Evolutionary conservation across 805 yeast genomes (phyloP).

Genomic region (Wickerhamiella occidentalis): DNA sequence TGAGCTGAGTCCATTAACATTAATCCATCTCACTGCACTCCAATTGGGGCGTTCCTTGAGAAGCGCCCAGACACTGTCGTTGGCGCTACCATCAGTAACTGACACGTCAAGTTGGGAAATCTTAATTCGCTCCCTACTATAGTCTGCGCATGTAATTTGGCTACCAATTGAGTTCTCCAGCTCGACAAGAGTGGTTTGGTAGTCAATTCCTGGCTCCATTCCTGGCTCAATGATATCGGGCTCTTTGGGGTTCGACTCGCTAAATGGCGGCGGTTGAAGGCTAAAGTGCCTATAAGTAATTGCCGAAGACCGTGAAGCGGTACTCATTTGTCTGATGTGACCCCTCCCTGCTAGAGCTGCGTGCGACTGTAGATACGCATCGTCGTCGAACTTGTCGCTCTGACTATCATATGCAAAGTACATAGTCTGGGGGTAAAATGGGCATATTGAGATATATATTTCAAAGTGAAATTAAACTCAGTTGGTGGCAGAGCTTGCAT

Average conservation of each 20-base stretch:
- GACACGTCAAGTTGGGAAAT: constrained; percentile 35
- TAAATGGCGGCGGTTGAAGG: constrained; percentile 2
- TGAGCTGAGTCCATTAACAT: constrained; percentile 51
- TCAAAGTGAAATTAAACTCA: not conserved
- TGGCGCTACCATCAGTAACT: constrained; percentile 15
- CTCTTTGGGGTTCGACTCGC: not conserved
- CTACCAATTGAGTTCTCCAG: constrained; percentile 41
- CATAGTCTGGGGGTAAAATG: not conserved
- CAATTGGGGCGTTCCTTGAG: constrained; percentile 34
- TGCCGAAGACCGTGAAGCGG: not conserved
- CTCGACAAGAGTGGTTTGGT: constrained; percentile 39
- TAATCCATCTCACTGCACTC: constrained; percentile 45
- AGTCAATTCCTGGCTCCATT: constrained; percentile 46
- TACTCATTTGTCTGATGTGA: constrained; percentile 2
- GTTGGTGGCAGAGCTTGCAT: not conserved
- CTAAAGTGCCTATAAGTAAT: constrained; percentile 3
- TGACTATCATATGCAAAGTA: constrained; percentile 1
- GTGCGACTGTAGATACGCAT: not conserved
- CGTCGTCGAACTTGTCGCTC: not conserved
- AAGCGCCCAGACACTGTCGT: constrained; percentile 15
- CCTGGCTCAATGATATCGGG: not conserved
- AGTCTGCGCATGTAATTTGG: constrained; percentile 42
- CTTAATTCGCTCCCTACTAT: constrained; percentile 33
- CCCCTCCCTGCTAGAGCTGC: not conserved
- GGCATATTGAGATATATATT: not conserved